Evolutionary conservation across 345 rosid species (phyloP).

Genomic region (Lepidium sativum): DNA sequence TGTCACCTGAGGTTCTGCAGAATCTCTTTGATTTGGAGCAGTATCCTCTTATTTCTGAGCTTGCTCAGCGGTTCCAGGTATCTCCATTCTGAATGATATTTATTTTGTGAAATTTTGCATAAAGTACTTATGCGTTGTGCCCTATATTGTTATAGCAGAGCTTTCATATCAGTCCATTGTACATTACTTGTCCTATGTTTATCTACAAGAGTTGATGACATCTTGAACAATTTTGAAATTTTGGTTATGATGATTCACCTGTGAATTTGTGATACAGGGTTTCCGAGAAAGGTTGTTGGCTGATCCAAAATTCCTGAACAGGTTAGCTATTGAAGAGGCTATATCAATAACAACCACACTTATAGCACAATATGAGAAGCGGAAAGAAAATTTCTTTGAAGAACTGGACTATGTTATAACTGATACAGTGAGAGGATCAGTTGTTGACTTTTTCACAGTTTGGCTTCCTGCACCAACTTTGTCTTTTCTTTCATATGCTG

Average conservation of each 20-base stretch:
- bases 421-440: conserved; percentile 74
- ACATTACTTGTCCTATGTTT: neutral
- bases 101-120: neutral
- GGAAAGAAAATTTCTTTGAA: conserved; percentile 82
- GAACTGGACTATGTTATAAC: conserved; percentile 91
- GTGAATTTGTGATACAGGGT: conserved; percentile 52
- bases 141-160: neutral
- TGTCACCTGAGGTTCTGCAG: conserved; percentile 94
- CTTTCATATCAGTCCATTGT: neutral
- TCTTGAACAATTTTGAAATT: neutral
- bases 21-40: conserved; percentile 87
- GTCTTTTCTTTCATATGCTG: conserved; percentile 69
- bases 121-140: neutral
- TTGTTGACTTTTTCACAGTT: conserved; percentile 87
- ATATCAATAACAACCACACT: conserved; percentile 91
- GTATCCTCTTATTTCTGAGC: conserved; percentile 80
- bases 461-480: conserved; percentile 98
- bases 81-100: neutral
- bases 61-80: conserved; percentile 96
- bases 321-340: conserved; percentile 94
- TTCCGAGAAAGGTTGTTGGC: conserved; percentile 94
- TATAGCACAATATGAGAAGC: conserved; percentile 83
- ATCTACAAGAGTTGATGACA: neutral
- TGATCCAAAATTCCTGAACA: conserved; percentile 85
- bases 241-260: neutral